These are phyloP conservation scores for Albatrellus sp. DNA, from an alignment of 1,284 basidiomycete species.

Conservation along the genomic window DNA sequence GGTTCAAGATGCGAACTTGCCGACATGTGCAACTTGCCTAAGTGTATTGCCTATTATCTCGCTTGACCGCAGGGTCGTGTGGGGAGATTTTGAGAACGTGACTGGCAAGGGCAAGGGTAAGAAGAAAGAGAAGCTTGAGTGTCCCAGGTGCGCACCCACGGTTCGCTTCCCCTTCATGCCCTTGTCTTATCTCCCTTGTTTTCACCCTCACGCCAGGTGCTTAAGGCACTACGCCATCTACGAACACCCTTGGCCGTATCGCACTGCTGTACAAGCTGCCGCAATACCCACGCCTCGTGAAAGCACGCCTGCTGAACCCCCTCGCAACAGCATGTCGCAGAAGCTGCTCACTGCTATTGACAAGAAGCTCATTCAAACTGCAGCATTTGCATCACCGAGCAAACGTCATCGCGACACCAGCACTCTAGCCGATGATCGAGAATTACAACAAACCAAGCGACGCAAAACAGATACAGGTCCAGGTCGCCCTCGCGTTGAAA, in stretches of 20 bases:
- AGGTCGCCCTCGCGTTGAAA: background rate
- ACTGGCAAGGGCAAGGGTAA: conserved; percentile 30
- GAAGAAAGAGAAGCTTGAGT: conserved; percentile 51
- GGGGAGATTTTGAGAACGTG: conserved; percentile 46
- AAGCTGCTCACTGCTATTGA: conserved; percentile 38
- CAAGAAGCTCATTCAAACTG: conserved; percentile 31
- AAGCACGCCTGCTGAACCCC: conserved; percentile 27
- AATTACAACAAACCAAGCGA: conserved; percentile 1
- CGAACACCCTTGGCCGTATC: conserved; percentile 52
- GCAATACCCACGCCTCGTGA: conserved; percentile 38
- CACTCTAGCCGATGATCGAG: conserved; percentile 5
- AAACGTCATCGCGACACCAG: conserved; percentile 19
- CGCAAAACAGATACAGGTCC: conserved; percentile 6
- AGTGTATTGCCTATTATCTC: conserved; percentile 62
- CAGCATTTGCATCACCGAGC: conserved; percentile 12
- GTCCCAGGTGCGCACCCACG: conserved; percentile 47
- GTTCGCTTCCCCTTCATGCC: conserved; percentile 7
- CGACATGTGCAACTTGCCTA: conserved; percentile 51
- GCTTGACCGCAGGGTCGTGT: conserved; percentile 59
- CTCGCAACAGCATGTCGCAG: conserved; percentile 30
- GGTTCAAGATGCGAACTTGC: conserved; percentile 21
- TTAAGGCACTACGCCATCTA: conserved; percentile 70
- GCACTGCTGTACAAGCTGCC: conserved; percentile 37
- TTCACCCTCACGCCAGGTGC: conserved; percentile 34
- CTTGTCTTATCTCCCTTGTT: background rate